These are phyloP conservation scores for Suzukiozyma palmioleophila DNA, from an alignment of 1,139 yeast genomes.

Conservation along the genomic window DNA sequence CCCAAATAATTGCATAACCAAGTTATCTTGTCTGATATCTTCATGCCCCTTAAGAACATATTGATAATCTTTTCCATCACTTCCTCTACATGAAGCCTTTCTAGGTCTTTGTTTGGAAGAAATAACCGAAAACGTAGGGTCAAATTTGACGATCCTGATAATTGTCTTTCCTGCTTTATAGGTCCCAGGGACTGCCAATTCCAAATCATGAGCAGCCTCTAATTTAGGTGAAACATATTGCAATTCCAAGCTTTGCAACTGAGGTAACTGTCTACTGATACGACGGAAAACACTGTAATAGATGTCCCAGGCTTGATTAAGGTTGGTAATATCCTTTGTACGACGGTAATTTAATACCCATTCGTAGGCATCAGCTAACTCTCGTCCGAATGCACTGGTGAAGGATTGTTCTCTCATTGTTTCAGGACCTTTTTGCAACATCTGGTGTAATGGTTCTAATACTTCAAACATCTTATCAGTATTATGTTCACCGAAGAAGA, in stretches of 20 bases:
- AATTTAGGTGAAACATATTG: constrained; percentile 93
- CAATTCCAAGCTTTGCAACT: constrained; percentile 76
- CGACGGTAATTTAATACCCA: constrained; percentile 86
- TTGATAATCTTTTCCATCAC: constrained; percentile 87
- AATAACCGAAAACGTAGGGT: constrained; percentile 82
- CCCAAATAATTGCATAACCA: constrained; percentile 97
- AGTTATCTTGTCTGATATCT: constrained; percentile 94
- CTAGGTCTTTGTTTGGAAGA: constrained; percentile 96
- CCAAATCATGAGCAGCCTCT: constrained; percentile 72
- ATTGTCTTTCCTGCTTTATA: constrained; percentile 82
- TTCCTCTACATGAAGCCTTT: constrained; percentile 70
- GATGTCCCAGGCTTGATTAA: constrained; percentile 97
- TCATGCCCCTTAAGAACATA: constrained; percentile 91
- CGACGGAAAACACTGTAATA: constrained; percentile 91
- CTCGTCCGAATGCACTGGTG: constrained; percentile 91
- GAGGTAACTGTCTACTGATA: constrained; percentile 85
- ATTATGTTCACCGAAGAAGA: constrained; percentile 91
- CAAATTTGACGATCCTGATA: constrained; percentile 68
- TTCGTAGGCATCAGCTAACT: constrained; percentile 86
- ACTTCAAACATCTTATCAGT: constrained; percentile 93
- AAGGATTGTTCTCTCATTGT: constrained; percentile 92
- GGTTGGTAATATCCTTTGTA: constrained; percentile 79
- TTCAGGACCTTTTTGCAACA: constrained; percentile 83
- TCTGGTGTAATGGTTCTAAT: constrained; percentile 80
- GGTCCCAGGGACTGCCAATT: constrained; percentile 92